These are phyloP conservation scores for Tillandsia leiboldiana DNA, from an alignment of 176 grass and related monocot species.

Conservation along the genomic window DNA sequence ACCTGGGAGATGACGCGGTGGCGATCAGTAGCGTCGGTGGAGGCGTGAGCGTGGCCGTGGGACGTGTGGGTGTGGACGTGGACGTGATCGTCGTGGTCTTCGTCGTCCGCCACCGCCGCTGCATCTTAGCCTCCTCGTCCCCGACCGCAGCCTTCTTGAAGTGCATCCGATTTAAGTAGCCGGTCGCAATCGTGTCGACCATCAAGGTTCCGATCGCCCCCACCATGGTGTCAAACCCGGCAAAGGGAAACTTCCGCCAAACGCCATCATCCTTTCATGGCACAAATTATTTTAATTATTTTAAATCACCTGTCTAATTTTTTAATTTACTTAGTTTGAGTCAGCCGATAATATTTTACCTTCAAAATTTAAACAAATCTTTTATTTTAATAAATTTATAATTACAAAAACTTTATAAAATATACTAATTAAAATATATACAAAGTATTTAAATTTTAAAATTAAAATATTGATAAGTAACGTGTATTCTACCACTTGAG, in stretches of 20 bases:
- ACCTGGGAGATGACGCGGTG: conserved; percentile 49
- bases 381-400: too few relatives aligned
- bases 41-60: conserved; percentile 42
- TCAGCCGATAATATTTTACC: too few relatives aligned
- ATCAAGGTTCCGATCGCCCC: conserved; percentile 50
- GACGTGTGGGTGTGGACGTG: conserved; percentile 38
- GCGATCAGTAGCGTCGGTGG: conserved; percentile 8
- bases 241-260: conserved; percentile 44
- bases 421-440: too few relatives aligned
- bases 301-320: too few relatives aligned
- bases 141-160: conserved; percentile 9
- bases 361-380: too few relatives aligned
- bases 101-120: neutral
- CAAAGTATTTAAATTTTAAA: too few relatives aligned
- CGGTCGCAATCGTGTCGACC: conserved; percentile 49
- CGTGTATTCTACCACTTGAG: too few relatives aligned
- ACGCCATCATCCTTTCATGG: neutral
- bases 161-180: conserved; percentile 37
- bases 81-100: conserved; percentile 14
- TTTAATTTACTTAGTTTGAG: too few relatives aligned
- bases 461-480: too few relatives aligned
- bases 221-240: conserved; percentile 47
- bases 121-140: conserved; percentile 19
- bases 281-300: too few relatives aligned
- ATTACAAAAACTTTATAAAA: too few relatives aligned